These are phyloP conservation scores for Naganishia onofrii DNA, from an alignment of 768 basidiomycete genomes.

Conservation along the genomic window DNA sequence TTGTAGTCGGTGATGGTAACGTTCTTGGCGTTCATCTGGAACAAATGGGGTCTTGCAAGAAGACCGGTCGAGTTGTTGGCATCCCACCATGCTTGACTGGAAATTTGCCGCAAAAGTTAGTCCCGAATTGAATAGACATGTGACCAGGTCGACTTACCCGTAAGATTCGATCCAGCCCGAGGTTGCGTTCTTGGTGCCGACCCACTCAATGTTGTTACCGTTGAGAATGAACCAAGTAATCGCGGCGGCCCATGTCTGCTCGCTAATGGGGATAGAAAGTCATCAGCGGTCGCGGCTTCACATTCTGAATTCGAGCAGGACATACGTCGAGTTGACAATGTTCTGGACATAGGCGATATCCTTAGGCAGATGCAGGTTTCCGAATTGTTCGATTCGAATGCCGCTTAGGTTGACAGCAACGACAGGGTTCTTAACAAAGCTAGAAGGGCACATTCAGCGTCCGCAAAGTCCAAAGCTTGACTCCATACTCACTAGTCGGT, in stretches of 20 bases:
- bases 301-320: not conserved
- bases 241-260: slow-evolving; percentile 20
- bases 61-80: slow-evolving; percentile 54
- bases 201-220: slow-evolving; percentile 55
- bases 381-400: slow-evolving; percentile 39
- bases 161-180: slow-evolving; percentile 53
- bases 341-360: slow-evolving; percentile 7
- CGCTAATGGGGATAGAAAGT: slow-evolving; percentile 33
- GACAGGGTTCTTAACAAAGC: slow-evolving; percentile 43
- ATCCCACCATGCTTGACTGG: slow-evolving; percentile 60
- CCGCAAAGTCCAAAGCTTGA: too few relatives aligned
- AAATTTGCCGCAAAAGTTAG: slow-evolving; percentile 27
- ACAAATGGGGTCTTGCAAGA: slow-evolving; percentile 55
- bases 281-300: slow-evolving; percentile 23
- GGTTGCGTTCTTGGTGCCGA: slow-evolving; percentile 54
- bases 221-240: slow-evolving; percentile 57
- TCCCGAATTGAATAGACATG: not conserved
- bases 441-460: too few relatives aligned
- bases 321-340: slow-evolving; percentile 33
- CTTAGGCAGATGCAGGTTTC: slow-evolving; percentile 25
- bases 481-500: slow-evolving; percentile 40
- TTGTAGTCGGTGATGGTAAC: slow-evolving; percentile 54
- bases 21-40: slow-evolving; percentile 57
- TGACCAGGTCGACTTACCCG: not conserved
- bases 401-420: not conserved